A percentile compares a stretch with the other conserved stretches of the same genome.
These are phyloP conservation scores for Arachis stenosperma DNA, from an alignment of 306 rosid species.

Conservation along the genomic window DNA sequence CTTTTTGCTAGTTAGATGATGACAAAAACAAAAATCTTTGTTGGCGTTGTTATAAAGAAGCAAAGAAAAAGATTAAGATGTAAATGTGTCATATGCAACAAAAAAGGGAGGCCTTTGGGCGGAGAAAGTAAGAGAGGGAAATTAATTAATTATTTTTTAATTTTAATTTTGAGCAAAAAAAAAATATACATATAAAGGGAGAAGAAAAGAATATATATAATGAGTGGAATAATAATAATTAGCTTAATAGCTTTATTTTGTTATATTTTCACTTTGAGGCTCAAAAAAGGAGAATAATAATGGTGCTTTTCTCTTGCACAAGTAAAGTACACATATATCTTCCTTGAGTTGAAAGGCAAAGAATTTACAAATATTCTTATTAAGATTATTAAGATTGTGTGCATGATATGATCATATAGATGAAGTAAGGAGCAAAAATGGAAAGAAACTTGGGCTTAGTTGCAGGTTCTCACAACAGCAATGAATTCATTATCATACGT, in stretches of 20 bases:
- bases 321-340: constrained; percentile 48
- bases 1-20: constrained; percentile 8
- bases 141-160: background rate
- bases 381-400: no score
- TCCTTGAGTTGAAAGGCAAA: constrained; percentile 54
- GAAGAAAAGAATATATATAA: constrained; percentile 41
- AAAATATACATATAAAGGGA: background rate
- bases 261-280: background rate
- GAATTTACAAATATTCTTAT: background rate
- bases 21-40: constrained; percentile 32
- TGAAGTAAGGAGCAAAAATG: constrained; percentile 30
- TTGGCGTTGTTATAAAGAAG: constrained; percentile 37
- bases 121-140: constrained; percentile 39
- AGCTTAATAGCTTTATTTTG: no score
- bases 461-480: constrained; percentile 70
- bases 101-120: constrained; percentile 13
- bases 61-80: constrained; percentile 20
- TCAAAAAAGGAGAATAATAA: constrained; percentile 34
- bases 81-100: constrained; percentile 36
- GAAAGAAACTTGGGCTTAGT: constrained; percentile 58
- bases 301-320: constrained; percentile 42
- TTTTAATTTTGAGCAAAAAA: no score
- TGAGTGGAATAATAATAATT: background rate
- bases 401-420: no score
- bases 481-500: constrained; percentile 62